Percentiles rank a stretch among this genome's conserved stretches.
Evolutionary conservation across 2,329 filamentous ascomycete genomes (phyloP).

Genomic region (Colletotrichum higginsianum): DNA sequence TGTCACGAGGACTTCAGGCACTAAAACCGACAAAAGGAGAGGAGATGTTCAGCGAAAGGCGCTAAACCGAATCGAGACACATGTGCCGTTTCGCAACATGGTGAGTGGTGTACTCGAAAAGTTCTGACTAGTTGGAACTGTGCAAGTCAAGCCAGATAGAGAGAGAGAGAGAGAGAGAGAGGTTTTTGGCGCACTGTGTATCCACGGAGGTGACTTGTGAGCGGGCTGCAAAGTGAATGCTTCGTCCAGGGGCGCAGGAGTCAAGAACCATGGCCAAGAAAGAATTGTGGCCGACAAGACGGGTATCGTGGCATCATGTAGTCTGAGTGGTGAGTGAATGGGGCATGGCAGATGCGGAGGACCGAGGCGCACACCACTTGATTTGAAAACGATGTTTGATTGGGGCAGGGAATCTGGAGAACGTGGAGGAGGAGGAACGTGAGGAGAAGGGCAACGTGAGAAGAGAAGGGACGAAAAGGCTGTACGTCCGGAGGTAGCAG

Average conservation of each 20-base stretch:
- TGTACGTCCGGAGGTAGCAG: constrained; percentile 1
- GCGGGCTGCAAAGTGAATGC: background rate
- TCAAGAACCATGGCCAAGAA: constrained; percentile 1
- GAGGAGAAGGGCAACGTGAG: background rate
- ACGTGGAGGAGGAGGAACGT: constrained; percentile 5
- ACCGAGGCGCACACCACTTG: constrained; percentile 1
- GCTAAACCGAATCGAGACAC: constrained; percentile 10
- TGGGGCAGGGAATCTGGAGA: constrained; percentile 34
- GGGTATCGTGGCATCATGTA: constrained; percentile 4
- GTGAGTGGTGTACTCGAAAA: constrained; percentile 1
- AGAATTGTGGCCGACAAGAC: background rate
- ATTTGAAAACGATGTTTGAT: constrained; percentile 10
- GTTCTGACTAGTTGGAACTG: background rate
- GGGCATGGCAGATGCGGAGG: constrained; percentile 14
- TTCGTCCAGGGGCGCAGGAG: background rate
- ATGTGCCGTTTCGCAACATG: background rate
- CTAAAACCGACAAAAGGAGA: constrained; percentile 1
- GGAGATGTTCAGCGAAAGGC: background rate
- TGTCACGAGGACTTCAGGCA: constrained; percentile 18
- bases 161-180: background rate
- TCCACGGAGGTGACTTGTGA: constrained; percentile 8
- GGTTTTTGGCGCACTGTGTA: background rate
- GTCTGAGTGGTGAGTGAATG: background rate
- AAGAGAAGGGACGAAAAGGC: constrained; percentile 8
- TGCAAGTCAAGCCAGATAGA: background rate